Base-by-base conservation (phyloP, 2,329 filamentous ascomycete species). In the Ophiobolus disseminans region DNA sequence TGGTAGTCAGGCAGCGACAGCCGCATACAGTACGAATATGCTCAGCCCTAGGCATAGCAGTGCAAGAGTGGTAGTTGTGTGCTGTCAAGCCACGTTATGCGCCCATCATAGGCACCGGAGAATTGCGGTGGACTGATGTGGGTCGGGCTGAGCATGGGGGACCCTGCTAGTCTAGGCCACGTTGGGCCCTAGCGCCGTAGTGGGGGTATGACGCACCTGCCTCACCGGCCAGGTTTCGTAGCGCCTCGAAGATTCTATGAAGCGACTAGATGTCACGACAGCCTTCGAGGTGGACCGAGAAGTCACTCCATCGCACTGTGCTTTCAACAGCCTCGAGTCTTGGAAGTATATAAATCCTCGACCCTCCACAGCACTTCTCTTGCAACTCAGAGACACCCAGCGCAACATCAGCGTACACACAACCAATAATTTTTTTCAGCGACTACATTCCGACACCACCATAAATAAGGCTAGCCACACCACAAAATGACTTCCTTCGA, bases 401-500 rank as follows among this genome's bases (percentile, higher is more conserved):
- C 22, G 22, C 45, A 46, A 51, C 32, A 53, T 32, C 32, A 49
- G 31, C 22, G 14, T 22, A 37, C 34, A 48, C 48, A 38, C 42
- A 19, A 54, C 48, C 46, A 52, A 22, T 38, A 48, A 48, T 47
- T 50, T 38, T 58, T 45, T 32, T 14, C 8, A 6, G 52, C 31
- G 31, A 47, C 48, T 38, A 35, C 36, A 45, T 53, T 60, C 55
- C 55, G 51, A 52, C 40, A 55, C 45, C n/a, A 53, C 60, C 58
- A 60, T 37, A 50, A 25, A 53, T 36, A 57, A 62, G 46, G 44
- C 48, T 60, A 62, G 57, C 51, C 56, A 55, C 39, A 31, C 48
- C 49, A 40, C 60, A 84, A 60, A 60, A 90, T 91, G 88, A 84
- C 82, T 75, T 83, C 86, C 42, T 84, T 86, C 66, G 90, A 92